A percentile compares a stretch with the other conserved stretches of the same genome.
Evolutionary conservation across 176 grass and related monocot species (phyloP).

Genomic region (Hyparrhenia diplandra): DNA sequence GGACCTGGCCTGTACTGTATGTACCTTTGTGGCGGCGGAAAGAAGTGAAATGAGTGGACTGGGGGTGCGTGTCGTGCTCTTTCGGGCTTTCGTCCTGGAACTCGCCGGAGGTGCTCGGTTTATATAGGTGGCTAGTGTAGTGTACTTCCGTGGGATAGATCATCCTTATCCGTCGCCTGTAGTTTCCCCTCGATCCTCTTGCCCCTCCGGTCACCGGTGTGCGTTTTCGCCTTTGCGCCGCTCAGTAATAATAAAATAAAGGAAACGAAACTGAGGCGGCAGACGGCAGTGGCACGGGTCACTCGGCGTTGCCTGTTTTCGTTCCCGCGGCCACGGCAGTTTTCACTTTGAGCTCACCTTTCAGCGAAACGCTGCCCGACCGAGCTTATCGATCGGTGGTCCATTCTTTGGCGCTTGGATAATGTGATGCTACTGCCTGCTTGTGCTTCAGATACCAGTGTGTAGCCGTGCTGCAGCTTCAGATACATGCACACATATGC

Average conservation of each 20-base stretch:
- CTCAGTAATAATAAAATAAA: not conserved
- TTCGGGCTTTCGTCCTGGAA: not conserved
- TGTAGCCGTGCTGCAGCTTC: too few relatives aligned
- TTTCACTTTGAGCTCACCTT: too few relatives aligned
- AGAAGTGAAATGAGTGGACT: not conserved
- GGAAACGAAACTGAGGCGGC: not conserved
- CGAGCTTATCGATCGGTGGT: too few relatives aligned
- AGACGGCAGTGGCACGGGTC: not conserved
- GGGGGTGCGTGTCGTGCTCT: not conserved
- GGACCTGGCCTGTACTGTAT: not conserved
- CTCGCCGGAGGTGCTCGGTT: not conserved
- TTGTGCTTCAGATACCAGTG: too few relatives aligned
- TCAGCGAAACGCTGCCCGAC: not conserved
- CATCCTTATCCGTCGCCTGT: conserved; percentile 20
- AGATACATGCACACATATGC: too few relatives aligned
- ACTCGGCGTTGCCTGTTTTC: not conserved
- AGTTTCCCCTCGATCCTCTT: not conserved
- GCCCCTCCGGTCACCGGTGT: not conserved
- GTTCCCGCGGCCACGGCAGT: conserved; percentile 20
- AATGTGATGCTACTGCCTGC: too few relatives aligned
- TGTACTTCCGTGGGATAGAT: not conserved
- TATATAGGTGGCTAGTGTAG: conserved; percentile 29
- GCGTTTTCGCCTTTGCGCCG: not conserved
- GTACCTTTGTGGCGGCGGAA: not conserved
- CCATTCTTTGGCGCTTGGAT: too few relatives aligned